Evolutionary conservation across 2,329 filamentous ascomycete genomes (phyloP).

Genomic region (Neonectria punicea): DNA sequence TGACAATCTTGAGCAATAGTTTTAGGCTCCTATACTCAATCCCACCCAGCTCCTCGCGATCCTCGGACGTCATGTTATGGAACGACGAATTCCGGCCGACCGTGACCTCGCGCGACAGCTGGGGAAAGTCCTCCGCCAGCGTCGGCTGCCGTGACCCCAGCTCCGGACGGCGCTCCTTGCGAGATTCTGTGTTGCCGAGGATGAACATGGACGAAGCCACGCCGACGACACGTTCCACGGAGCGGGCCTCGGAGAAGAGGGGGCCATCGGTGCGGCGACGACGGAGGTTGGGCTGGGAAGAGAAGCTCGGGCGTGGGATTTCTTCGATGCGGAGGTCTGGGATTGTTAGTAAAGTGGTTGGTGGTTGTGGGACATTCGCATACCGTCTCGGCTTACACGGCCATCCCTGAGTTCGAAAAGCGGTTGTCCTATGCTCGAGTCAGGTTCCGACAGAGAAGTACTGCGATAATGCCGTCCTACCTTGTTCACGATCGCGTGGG

Average conservation of each 20-base stretch:
- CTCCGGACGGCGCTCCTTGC: constrained; percentile 26
- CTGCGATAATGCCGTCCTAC: constrained; percentile 15
- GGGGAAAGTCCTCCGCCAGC: constrained; percentile 47
- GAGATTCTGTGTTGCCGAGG: constrained; percentile 42
- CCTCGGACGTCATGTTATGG: constrained; percentile 52
- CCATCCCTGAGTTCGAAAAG: constrained; percentile 40
- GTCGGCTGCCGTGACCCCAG: constrained; percentile 26
- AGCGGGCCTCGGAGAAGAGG: constrained; percentile 45
- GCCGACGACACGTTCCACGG: constrained; percentile 48
- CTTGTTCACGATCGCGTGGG: constrained; percentile 47
- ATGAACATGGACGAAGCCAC: constrained; percentile 54
- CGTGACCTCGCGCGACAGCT: constrained; percentile 55
- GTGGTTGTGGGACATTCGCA: background rate
- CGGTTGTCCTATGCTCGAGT: constrained; percentile 33
- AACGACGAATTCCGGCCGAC: constrained; percentile 60
- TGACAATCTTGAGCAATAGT: constrained; percentile 58
- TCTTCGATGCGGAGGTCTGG: constrained; percentile 36
- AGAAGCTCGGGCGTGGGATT: constrained; percentile 27
- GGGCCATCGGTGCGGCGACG: constrained; percentile 39
- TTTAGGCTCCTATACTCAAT: constrained; percentile 63
- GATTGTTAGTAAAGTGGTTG: background rate
- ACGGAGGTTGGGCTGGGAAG: constrained; percentile 29
- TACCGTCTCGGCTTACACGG: constrained; percentile 36
- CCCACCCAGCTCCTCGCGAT: constrained; percentile 59
- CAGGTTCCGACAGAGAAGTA: background rate